Percentiles rank a stretch among this genome's conserved stretches.
Evolutionary conservation across 225 moss, liverwort and hornwort species (phyloP).

Genomic region (Physcomitrium patens): DNA sequence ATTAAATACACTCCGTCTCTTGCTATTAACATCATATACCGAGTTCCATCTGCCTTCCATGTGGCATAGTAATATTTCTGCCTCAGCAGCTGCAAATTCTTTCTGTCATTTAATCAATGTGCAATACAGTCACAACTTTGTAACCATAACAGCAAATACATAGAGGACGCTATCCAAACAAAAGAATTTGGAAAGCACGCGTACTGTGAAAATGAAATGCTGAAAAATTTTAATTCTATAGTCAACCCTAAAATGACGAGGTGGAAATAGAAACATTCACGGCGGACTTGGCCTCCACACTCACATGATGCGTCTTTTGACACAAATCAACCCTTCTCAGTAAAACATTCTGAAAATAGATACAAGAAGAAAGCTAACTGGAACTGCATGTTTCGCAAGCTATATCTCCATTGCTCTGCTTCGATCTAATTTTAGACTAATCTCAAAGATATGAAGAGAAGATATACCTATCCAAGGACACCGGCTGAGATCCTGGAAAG

Average conservation of each 20-base stretch:
- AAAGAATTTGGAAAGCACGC: background rate
- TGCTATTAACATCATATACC: conserved; percentile 90
- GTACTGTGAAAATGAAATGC: background rate
- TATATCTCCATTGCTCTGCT: conserved; percentile 11
- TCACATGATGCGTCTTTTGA: conserved; percentile 17
- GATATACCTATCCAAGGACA: conserved; percentile 87
- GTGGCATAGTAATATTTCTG: conserved; percentile 94
- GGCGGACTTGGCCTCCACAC: conserved; percentile 1
- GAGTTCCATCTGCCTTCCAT: conserved; percentile 99
- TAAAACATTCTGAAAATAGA: background rate
- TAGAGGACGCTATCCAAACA: background rate
- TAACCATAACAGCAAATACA: conserved; percentile 14
- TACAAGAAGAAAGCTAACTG: conserved; percentile 14
- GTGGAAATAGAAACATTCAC: conserved; percentile 17
- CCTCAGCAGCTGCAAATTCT: conserved; percentile 84
- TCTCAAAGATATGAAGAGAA: background rate
- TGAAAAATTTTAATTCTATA: conserved; percentile 2
- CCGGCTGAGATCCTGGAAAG: conserved; percentile 99
- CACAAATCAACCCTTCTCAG: background rate
- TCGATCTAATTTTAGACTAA: background rate
- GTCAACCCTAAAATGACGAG: conserved; percentile 11
- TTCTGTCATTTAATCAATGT: conserved; percentile 51
- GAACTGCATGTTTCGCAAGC: background rate
- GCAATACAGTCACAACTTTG: conserved; percentile 22
- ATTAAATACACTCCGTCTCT: conserved; percentile 90